Evolutionary conservation across 1,139 yeast genomes (phyloP), one percentile per base, ranked within the genome.

Genomic region (Pichia sp.): DNA sequence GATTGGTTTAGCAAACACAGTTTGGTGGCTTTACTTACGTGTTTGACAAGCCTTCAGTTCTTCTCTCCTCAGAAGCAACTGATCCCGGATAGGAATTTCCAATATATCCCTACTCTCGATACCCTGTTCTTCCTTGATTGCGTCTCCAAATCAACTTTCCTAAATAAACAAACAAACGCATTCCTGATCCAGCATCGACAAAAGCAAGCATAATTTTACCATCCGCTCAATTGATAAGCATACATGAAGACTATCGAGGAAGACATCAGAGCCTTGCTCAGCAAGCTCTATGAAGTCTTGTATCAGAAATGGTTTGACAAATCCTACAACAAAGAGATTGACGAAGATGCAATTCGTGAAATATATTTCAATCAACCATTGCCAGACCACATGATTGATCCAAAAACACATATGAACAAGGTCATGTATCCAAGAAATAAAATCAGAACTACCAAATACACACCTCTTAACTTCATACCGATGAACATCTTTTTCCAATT

Each of bases 401-500:
- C 59, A 1, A 61, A 63, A 33, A 58, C 63, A 1, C 37, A 49
- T 3, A 30, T 47, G 2, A 65, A 65, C 8, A 42, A 45, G 12
- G 42, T 47, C 1, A 37, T 40, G 3, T 79, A 75, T 53, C 74
- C 80, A 15, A 66, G 83, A 55, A 79, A 79, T 61, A 79, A 79
- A 59, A 75, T 79, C 49, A 70, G 83, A 64, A 78, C 84, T 5
- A 77, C 85, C 7, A 79, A 77, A 61, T 79, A 79, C 58, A 79
- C 84, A 2, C 83, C 83, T 4, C 53, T 79, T 41, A 63, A 75
- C 36, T 79, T 79, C 52, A 53, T 79, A 24, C 84, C 84, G 4
- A 77, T 76, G 59, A 78, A 78, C 55, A 62, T 79, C 28, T 57
- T 65, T 19, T 65, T 71, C 52, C 84, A 79, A 58, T 79, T 79